Evolutionary conservation across 2,329 filamentous ascomycete genomes (phyloP), one percentile per base, ranked within the genome.

Genomic region (Xenoacremonium recifei): DNA sequence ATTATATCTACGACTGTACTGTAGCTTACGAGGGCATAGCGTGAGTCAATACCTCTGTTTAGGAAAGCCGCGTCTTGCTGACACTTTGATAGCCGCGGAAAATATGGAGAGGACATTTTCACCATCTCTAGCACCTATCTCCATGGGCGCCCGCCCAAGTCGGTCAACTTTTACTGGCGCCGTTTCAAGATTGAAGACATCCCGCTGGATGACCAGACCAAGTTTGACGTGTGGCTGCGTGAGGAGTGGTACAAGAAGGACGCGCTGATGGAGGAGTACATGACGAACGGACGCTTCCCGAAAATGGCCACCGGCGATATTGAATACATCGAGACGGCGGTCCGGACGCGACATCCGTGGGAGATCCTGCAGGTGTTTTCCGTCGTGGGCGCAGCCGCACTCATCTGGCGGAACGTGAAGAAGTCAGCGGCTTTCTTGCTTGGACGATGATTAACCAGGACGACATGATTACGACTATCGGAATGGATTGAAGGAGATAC

Each of bases 161-260:
- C 90, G 2, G 91, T 97, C 58, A 97, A 96, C 66, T 91, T 97
- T 73, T 87, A 95, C 67, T 99, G 92, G 89, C 82, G 93, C 39
- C 83, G 90, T 9, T 96, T 95, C 66, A 79, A 80, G 23, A 63
- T 96, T 12, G 77, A 78, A 17, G 82, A 89, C 16, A 95, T 99
- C 32, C 92, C 92, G 0, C 76, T 95, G 9, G 77, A 89, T 21
- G 80, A 85, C 53, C 75, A 78, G 13, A 77, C 85, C 30, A 73
- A 78, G 6, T 99, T 99, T 58, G 89, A 95, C 43, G 58, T 75
- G 3, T 99, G 93, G 93, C 73, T 97, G 20, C 78, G 84, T 21
- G 83, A 88, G 42, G 79, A 90, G 33, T 99, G 93, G 93, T 80
- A 84, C 37, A 90, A 96, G 62, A 99, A 99, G 64, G 92, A 99